Percentiles rank a stretch among this genome's conserved stretches.
Evolutionary conservation across 345 rosid species (phyloP).

Genomic region (Boechera divaricarpa): DNA sequence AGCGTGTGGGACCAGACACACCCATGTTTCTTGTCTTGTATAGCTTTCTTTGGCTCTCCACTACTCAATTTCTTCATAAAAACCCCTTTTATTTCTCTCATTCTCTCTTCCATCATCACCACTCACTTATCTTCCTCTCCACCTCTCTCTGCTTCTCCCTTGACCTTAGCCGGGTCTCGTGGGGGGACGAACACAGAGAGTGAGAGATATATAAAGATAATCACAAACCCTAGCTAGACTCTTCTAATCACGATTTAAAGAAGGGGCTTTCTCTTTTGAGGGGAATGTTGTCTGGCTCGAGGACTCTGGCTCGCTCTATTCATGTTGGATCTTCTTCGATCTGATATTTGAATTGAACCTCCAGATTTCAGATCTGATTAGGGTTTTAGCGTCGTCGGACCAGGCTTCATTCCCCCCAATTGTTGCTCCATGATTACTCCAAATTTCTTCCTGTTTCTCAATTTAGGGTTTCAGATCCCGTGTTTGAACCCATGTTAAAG

Average conservation of each 20-base stretch:
- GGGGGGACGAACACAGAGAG: conserved; percentile 57
- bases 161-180: conserved; percentile 65
- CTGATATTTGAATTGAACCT: neutral
- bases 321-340: conserved; percentile 35
- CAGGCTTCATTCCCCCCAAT: conserved; percentile 99
- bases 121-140: conserved; percentile 43
- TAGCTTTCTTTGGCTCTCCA: conserved; percentile 46
- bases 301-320: conserved; percentile 55
- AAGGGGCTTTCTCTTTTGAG: conserved; percentile 66
- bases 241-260: neutral
- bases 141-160: conserved; percentile 53
- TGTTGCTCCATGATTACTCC: conserved; percentile 50
- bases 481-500: conserved; percentile 27
- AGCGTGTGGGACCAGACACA: conserved; percentile 40
- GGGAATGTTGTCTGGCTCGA: conserved; percentile 99
- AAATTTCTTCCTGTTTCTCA: neutral
- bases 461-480: conserved; percentile 40
- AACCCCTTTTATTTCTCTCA: conserved; percentile 35
- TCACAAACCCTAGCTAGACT: conserved; percentile 32
- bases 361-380: conserved; percentile 38
- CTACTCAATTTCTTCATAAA: conserved; percentile 46
- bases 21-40: conserved; percentile 49
- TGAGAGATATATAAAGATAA: neutral
- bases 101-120: conserved; percentile 44
- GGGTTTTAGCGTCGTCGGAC: conserved; percentile 78